Percentiles rank a stretch among this genome's conserved stretches.
Evolutionary conservation across 192 early-diverging fungal genomes (phyloP).

Genomic region (Coemansia sp.): DNA sequence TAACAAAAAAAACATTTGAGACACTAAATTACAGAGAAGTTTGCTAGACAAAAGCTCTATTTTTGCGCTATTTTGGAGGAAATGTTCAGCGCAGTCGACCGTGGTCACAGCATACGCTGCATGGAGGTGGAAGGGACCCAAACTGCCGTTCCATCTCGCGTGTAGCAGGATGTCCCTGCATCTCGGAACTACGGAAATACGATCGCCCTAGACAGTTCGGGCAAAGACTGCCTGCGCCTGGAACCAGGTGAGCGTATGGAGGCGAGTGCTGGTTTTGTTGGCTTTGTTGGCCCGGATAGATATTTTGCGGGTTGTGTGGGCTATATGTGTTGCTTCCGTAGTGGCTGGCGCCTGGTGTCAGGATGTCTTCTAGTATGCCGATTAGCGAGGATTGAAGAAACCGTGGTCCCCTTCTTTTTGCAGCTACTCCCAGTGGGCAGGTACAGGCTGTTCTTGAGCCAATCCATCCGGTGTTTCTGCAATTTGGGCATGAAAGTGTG

Average conservation of each 20-base stretch:
- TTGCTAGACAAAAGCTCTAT: not conserved
- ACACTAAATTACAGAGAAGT: too few species aligned
- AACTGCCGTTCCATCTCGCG: slow-evolving; percentile 22
- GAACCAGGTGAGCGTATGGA: slow-evolving; percentile 13
- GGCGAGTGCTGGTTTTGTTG: not conserved
- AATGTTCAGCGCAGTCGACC: slow-evolving; percentile 9
- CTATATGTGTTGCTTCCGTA: not conserved
- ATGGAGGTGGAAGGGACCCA: slow-evolving; percentile 26
- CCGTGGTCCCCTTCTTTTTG: slow-evolving; percentile 10
- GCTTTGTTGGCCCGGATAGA: not conserved
- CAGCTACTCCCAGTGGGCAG: slow-evolving; percentile 20
- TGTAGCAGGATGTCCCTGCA: slow-evolving; percentile 1
- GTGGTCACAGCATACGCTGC: slow-evolving; percentile 23
- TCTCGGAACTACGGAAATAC: slow-evolving; percentile 29
- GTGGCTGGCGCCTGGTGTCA: slow-evolving; percentile 8
- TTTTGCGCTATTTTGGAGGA: slow-evolving; percentile 8
- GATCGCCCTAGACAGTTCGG: slow-evolving; percentile 36
- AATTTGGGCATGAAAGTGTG: slow-evolving; percentile 12
- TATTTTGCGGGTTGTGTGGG: not conserved
- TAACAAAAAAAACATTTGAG: too few species aligned
- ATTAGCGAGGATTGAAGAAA: slow-evolving; percentile 24
- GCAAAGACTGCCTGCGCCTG: slow-evolving; percentile 28
- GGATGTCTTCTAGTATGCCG: slow-evolving; percentile 29
- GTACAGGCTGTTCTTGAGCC: slow-evolving; percentile 17
- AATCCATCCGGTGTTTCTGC: slow-evolving; percentile 33